Evolutionary conservation across 2,329 filamentous ascomycete species (phyloP).

Genomic region (Pseudopyricularia cyperi): DNA sequence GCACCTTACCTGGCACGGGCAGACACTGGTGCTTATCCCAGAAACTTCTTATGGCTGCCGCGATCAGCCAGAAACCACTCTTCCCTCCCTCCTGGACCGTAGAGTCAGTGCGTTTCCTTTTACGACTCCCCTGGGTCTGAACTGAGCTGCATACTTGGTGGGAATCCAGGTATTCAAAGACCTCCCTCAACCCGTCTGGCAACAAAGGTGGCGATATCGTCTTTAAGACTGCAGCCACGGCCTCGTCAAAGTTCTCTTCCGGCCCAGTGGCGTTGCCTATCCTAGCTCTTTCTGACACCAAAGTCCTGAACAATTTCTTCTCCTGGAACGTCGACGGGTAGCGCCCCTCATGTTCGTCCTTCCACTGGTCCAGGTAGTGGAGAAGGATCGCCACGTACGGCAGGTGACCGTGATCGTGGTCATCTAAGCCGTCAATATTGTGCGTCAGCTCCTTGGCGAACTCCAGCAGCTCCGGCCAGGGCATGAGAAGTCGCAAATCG

Average conservation of each 20-base stretch:
- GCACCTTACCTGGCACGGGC: constrained; percentile 74
- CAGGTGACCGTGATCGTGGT: constrained; percentile 81
- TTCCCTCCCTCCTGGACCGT: constrained; percentile 22
- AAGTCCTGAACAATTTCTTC: constrained; percentile 68
- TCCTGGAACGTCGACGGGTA: constrained; percentile 67
- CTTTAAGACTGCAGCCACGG: constrained; percentile 74
- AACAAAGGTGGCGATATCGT: constrained; percentile 60
- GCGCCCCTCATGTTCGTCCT: constrained; percentile 50
- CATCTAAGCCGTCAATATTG: constrained; percentile 54
- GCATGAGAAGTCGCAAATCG: constrained; percentile 70
- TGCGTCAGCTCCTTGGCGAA: constrained; percentile 56
- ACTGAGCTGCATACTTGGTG: not conserved
- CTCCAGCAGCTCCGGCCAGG: constrained; percentile 69
- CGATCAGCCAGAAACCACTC: constrained; percentile 79
- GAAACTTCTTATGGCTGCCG: constrained; percentile 66
- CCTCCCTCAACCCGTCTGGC: constrained; percentile 56
- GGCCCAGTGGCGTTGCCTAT: constrained; percentile 68
- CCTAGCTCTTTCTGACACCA: constrained; percentile 55
- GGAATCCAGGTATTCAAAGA: constrained; percentile 51
- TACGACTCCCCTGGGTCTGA: not conserved
- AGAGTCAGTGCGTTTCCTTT: not conserved
- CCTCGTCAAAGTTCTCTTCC: constrained; percentile 96
- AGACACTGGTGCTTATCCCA: constrained; percentile 59
- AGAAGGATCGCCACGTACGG: constrained; percentile 77
- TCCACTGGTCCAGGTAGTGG: constrained; percentile 75